Evolutionary conservation across 768 basidiomycete genomes (phyloP).

Genomic region (Lactarius hengduanensis): DNA sequence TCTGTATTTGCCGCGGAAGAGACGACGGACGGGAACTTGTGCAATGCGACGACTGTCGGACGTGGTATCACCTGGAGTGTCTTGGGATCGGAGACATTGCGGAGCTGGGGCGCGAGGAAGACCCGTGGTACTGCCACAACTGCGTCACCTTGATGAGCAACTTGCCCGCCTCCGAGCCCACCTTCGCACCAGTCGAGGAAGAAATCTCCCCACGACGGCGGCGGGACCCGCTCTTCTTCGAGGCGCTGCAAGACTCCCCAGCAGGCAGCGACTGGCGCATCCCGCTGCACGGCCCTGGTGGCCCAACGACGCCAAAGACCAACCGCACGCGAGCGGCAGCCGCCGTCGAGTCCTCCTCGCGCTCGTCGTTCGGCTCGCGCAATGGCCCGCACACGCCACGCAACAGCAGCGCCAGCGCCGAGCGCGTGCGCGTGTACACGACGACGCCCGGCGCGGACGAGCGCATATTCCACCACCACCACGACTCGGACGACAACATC

Average conservation of each 20-base stretch:
- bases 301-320: constrained; percentile 48
- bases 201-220: constrained; percentile 39
- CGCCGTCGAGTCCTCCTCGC: constrained; percentile 32
- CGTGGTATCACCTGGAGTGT: constrained; percentile 81
- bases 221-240: constrained; percentile 59
- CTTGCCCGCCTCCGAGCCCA: constrained; percentile 51
- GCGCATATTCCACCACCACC: constrained; percentile 28
- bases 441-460: constrained; percentile 29
- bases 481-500: constrained; percentile 42
- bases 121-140: constrained; percentile 72
- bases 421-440: constrained; percentile 34
- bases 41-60: constrained; percentile 77
- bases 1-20: constrained; percentile 65
- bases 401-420: constrained; percentile 47
- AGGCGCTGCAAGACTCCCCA: constrained; percentile 55
- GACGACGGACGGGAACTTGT: constrained; percentile 77
- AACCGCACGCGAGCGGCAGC: constrained; percentile 13
- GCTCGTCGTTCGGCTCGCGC: constrained; percentile 44
- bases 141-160: constrained; percentile 44
- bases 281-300: constrained; percentile 37
- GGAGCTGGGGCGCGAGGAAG: constrained; percentile 73
- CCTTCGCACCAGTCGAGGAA: constrained; percentile 65
- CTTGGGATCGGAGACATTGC: constrained; percentile 64
- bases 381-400: constrained; percentile 53
- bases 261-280: constrained; percentile 41